Base-by-base conservation (phyloP, 129 eudicot species). In the Gnaphalium uliginosum region DNA sequence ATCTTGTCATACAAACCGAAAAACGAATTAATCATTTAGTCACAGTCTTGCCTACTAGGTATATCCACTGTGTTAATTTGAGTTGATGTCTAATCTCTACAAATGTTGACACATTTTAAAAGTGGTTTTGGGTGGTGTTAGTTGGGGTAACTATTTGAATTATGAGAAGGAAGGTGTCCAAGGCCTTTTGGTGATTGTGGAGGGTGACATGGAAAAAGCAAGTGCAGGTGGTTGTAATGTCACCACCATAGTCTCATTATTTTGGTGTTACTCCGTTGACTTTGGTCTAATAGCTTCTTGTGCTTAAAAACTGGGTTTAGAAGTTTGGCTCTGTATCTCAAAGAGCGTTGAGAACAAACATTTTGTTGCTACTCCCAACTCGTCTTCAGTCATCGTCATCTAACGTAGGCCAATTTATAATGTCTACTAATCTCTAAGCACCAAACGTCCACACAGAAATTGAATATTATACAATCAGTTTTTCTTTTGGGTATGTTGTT, bases 61-160 rank as follows among this genome's bases (percentile, higher is more conserved):
- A 1, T 50, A 66, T 67, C 43, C 22, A 22, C 61, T 21, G 8
- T 7, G 24, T 19, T 63, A 25, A 17, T 26, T 33, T 39, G 66
- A 57, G 46, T 61, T 26, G 43, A 78, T 32, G 56, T 70, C 27
- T 75, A n/a, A 50, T 35, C 4, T 56, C 21, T 50, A 66, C 75
- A 37, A 39, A 71, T 80, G 65, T 66, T 33, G 2, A 37, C 69
- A 26, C 21, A 18, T 63, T 57, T 23, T 15, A 80, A 80, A 73
- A 72, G 61, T 53, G 53, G 66, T 22, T 60, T 70, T 60, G 66
- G 67, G 57, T 50, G 78, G 79, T 73, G 75, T 66, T 79, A 27
- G 79, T 73, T 79, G 83, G 41, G 54, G 69, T 37, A 62, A 73
- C 83, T 80, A 41, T 80, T 64, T 72, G 54, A 79, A 80, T 80